Evolutionary conservation across 768 basidiomycete genomes (phyloP), one percentile per base, ranked within the genome.

Genomic region (Flagelloscypha sp.): DNA sequence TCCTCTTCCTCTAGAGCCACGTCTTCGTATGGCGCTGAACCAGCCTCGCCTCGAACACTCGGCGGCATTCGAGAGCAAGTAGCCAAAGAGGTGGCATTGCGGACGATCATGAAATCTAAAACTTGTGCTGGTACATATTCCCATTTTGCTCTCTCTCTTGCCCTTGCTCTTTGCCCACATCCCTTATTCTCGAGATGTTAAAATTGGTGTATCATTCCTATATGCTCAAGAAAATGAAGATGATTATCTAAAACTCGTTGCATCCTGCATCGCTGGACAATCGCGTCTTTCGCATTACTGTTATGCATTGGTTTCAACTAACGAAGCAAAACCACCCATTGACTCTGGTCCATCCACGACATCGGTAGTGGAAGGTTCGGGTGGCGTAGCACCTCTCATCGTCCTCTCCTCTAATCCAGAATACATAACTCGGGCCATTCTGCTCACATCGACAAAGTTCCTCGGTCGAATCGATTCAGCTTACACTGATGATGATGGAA

Each of bases 381-480:
- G n/a, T n/a, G n/a, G n/a, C 46, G 40, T 25, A 30, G 46, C 5
- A 52, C 64, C 2, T 3, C 59, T 86, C 9, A 59, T 84, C 36
- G 62, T 86, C 36, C 70, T 67, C 32, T 74, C 74, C 7, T 73
- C 79, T 6, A 65, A 69, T 1, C 55, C 61, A 8, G 66, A 70
- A 7, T 68, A 72, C 33, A 66, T 84, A n/a, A 71, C 79, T 34
- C 74, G 80, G 15, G 81, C 82, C 1, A 65, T 74, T 17, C 66
- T 83, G 6, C 72, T 86, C 35, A 65, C 70, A 10, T 64, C 63
- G 35, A 69, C 80, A 23, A 85, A 85, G 51, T 81, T 87, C 49
- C 59, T 80, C n/a, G 76, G 76, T 3, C 68, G 80, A 9, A 56
- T 84, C 19, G 50, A 59, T 22, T 46, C 59, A 20, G 58, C 65